Base-by-base conservation (phyloP, 345 rosid genomes). In the Rhizophora apiculata region DNA sequence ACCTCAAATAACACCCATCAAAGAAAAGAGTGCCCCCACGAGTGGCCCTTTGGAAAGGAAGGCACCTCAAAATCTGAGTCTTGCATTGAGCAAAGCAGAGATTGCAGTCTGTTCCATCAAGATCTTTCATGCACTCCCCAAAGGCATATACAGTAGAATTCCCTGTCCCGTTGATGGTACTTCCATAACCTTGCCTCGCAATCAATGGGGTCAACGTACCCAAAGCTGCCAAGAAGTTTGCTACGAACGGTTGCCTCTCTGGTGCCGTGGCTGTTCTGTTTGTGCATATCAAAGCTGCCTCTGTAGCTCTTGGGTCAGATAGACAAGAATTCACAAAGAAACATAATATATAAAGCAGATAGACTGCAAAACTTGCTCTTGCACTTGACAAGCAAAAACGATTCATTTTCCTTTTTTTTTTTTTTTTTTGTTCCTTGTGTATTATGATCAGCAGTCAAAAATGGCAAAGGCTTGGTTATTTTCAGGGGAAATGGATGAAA, bases 91-190 rank as follows among this genome's bases (percentile, higher is more conserved):
- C 97, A 68, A 89, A 78, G 37, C 97, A 93, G 78, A 93, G 77
- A 81, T 83, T 76, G 65, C 97, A 93, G 60, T 90, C 98, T 31
- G 65, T 76, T 70, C 31, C 78, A 48, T 82, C 83, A 19, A 93
- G 93, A 72, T 93, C 97, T 39, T 82, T 80, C 81, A 89, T 85
- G 72, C 98, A 93, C 88, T 90, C 90, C 24, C 96, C 98, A 63
- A 74, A 88, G 10, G 86, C 78, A 67, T 89, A 93, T 4, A 93
- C 97, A 0, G 85, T 79, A 26, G 68, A 34, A 76, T 79, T 81
- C 0, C 85, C 86, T 0, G 85, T 71, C 32, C 89, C 85, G 49
- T 76, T 76, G 55, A 73, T 60, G 0, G 83, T 86, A 46, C 80
- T 73, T 1, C 86, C 92, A 63, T 79, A 87, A 24, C 75, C 60